These are phyloP conservation scores for Epithemia pelagica DNA, from an alignment of 108 stramenopile genomes.

Conservation along the genomic window DNA sequence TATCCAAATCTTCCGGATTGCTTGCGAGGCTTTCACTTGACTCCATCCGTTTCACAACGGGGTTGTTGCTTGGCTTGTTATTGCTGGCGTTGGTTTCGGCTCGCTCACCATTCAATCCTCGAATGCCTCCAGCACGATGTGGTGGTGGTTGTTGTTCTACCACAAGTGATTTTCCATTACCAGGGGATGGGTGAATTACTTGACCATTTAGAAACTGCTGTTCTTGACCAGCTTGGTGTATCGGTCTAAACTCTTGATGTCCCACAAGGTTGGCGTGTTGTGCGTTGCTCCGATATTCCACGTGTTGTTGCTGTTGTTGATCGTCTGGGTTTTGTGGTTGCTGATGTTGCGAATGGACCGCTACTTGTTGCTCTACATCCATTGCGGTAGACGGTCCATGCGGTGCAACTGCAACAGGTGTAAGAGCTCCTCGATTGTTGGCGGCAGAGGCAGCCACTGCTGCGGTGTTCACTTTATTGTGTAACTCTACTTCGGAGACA, in stretches of 20 bases:
- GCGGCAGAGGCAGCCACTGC: no score
- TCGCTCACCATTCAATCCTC: not conserved
- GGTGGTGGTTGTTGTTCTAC: no score
- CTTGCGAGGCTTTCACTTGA: not conserved
- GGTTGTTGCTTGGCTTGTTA: not conserved
- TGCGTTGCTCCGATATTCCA: not conserved
- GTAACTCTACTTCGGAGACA: not conserved
- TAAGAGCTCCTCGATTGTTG: not conserved
- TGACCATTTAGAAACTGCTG: constrained; percentile 11
- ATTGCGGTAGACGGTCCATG: not conserved
- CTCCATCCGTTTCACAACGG: not conserved
- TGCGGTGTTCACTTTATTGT: not conserved
- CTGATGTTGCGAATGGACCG: constrained; percentile 14
- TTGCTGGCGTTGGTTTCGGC: not conserved
- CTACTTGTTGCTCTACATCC: not conserved
- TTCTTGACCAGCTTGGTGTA: constrained; percentile 5
- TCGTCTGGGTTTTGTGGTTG: constrained; percentile 29
- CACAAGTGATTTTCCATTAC: not conserved
- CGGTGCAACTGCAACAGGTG: no score
- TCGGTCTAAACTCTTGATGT: constrained; percentile 1
- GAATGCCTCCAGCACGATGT: not conserved
- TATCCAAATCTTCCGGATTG: constrained; percentile 61
- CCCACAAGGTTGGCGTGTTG: constrained; percentile 9
- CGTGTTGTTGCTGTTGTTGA: constrained; percentile 28
- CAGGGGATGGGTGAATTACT: not conserved